Conservation (phyloP, 1,284 basidiomycete species). For the Trichosporon coremiiforme region DNA sequence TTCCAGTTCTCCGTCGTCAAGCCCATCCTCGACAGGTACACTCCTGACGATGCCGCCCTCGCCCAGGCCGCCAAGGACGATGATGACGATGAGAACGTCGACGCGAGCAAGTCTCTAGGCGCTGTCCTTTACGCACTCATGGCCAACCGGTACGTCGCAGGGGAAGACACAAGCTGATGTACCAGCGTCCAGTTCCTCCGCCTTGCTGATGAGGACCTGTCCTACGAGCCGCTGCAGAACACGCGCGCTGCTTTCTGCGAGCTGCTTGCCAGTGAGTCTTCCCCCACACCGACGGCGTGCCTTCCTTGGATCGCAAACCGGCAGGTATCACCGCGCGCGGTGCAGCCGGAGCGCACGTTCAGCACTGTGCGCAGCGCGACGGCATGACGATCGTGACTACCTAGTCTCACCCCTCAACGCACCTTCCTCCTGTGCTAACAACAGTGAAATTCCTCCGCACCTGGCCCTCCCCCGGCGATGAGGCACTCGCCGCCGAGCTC, state of each 20-base stretch:
- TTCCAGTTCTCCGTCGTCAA: constrained; percentile 80
- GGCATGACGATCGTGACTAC: neutral
- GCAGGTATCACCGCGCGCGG: no score
- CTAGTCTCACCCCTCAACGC: neutral
- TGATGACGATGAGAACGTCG: neutral
- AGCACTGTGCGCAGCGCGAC: neutral
- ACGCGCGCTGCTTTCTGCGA: constrained; percentile 76
- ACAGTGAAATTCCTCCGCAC: constrained; percentile 72
- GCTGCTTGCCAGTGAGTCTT: constrained; percentile 66
- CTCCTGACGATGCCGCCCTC: constrained; percentile 62
- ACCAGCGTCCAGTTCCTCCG: constrained; percentile 55
- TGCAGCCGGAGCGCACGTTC: neutral
- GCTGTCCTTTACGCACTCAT: constrained; percentile 49
- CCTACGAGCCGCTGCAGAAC: constrained; percentile 70
- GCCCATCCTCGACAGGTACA: constrained; percentile 74
- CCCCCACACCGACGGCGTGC: no score
- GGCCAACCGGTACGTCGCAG: constrained; percentile 47
- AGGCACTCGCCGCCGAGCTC: constrained; percentile 72
- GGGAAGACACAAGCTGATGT: constrained; percentile 58
- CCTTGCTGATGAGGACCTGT: constrained; percentile 66
- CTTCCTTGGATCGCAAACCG: no score
- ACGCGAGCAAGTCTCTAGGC: constrained; percentile 32
- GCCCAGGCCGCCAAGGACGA: neutral
- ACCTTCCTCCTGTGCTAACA: constrained; percentile 8
- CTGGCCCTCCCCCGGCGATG: constrained; percentile 63